Evolutionary conservation across 106 monocot genomes (phyloP).

Genomic region (Ottelia alismoides): DNA sequence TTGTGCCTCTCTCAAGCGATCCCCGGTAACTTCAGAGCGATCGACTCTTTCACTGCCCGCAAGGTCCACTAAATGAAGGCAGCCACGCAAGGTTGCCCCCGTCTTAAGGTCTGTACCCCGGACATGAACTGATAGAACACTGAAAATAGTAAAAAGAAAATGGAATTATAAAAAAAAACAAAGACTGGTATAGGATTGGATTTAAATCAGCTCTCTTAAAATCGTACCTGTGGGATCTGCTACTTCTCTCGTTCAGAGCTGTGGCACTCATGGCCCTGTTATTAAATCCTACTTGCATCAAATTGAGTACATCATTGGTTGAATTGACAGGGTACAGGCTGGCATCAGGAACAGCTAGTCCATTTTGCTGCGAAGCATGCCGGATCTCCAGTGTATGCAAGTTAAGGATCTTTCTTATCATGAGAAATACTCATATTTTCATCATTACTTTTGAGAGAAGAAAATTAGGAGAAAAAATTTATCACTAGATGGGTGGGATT

Average conservation of each 20-base stretch:
- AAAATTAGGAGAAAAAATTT: too few relatives aligned
- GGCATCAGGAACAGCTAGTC: slow-evolving; percentile 70
- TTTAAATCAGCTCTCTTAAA: too few relatives aligned
- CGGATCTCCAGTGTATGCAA: slow-evolving; percentile 48
- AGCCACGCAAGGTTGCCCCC: slow-evolving; percentile 31
- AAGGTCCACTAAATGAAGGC: slow-evolving; percentile 72
- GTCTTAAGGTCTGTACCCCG: slow-evolving; percentile 47
- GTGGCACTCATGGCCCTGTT: slow-evolving; percentile 63
- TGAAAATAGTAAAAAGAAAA: slow-evolving; percentile 20
- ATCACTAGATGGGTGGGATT: too few relatives aligned
- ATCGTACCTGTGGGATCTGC: slow-evolving; percentile 68
- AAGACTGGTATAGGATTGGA: too few relatives aligned
- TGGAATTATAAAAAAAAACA: neutral
- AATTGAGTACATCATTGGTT: slow-evolving; percentile 46
- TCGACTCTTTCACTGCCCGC: slow-evolving; percentile 91
- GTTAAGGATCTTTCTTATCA: too few relatives aligned
- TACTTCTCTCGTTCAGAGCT: slow-evolving; percentile 72
- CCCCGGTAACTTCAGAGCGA: slow-evolving; percentile 74
- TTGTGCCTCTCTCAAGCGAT: slow-evolving; percentile 81
- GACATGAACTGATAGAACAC: slow-evolving; percentile 64
- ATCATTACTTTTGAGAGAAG: too few relatives aligned
- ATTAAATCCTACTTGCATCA: slow-evolving; percentile 48
- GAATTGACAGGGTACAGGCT: slow-evolving; percentile 51
- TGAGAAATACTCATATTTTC: too few relatives aligned
- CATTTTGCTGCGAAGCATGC: slow-evolving; percentile 38